Evolutionary conservation across 2,329 filamentous ascomycete genomes (phyloP).

Genomic region (Corynespora cassiicola): DNA sequence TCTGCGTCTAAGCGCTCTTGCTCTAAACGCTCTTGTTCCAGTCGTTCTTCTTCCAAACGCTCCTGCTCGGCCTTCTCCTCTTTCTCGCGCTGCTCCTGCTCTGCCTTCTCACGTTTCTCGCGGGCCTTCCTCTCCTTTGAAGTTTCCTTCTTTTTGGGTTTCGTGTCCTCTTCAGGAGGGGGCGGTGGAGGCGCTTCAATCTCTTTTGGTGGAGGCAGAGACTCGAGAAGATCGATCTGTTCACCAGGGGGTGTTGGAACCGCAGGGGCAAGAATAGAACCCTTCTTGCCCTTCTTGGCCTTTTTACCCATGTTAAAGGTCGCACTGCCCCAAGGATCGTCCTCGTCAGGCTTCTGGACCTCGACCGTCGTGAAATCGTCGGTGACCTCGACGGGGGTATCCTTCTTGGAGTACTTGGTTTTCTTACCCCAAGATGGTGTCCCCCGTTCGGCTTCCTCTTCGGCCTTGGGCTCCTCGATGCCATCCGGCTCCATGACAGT

Average conservation of each 20-base stretch:
- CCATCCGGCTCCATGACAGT: slow-evolving; percentile 52
- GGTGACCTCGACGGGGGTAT: slow-evolving; percentile 46
- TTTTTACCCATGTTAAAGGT: slow-evolving; percentile 57
- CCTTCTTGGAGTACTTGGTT: slow-evolving; percentile 46
- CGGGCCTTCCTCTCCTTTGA: slow-evolving; percentile 46
- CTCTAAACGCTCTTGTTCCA: slow-evolving; percentile 34
- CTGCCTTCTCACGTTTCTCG: slow-evolving; percentile 34
- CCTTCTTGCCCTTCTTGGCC: slow-evolving; percentile 62
- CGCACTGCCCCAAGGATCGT: slow-evolving; percentile 45
- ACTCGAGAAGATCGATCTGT: slow-evolving; percentile 48
- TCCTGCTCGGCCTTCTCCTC: slow-evolving; percentile 36
- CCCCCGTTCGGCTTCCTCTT: slow-evolving; percentile 62
- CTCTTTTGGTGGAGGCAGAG: slow-evolving; percentile 58
- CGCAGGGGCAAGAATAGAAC: slow-evolving; percentile 56
- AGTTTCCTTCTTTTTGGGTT: slow-evolving; percentile 32
- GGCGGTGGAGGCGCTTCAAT: slow-evolving; percentile 51
- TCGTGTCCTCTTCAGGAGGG: slow-evolving; percentile 19
- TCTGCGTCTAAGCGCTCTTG: slow-evolving; percentile 48
- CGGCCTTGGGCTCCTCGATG: slow-evolving; percentile 57
- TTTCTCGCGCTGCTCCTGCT: slow-evolving; percentile 35
- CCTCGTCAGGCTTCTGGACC: slow-evolving; percentile 53
- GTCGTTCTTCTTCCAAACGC: slow-evolving; percentile 20
- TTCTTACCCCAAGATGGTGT: slow-evolving; percentile 64
- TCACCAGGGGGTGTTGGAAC: slow-evolving; percentile 57
- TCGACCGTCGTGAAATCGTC: slow-evolving; percentile 47